Conservation (phyloP, 2,329 filamentous ascomycete genomes). For the Nemania serpens region DNA sequence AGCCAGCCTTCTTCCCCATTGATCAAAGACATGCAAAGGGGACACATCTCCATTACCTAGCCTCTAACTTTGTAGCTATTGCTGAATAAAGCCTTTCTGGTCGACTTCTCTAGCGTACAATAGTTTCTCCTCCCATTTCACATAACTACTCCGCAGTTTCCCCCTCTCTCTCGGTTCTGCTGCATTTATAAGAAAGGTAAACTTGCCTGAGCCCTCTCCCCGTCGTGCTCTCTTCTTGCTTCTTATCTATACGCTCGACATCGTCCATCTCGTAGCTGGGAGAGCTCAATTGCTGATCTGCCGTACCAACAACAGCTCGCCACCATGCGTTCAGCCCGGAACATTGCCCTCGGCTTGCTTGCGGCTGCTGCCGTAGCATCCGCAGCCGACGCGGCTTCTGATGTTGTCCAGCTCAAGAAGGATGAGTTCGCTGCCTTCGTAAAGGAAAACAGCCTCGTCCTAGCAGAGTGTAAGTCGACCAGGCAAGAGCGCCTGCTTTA, state of each 20-base stretch:
- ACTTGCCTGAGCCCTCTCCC: not conserved
- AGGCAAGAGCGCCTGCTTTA: constrained; percentile 24
- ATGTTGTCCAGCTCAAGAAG: constrained; percentile 83
- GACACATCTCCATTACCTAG: constrained; percentile 33
- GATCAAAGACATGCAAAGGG: constrained; percentile 28
- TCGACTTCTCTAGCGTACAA: constrained; percentile 9
- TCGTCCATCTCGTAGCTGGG: not conserved
- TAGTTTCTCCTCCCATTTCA: constrained; percentile 8
- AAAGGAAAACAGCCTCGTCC: constrained; percentile 81
- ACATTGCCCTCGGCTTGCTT: constrained; percentile 57
- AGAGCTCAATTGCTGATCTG: constrained; percentile 14
- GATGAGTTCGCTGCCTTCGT: constrained; percentile 89
- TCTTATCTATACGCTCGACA: not conserved
- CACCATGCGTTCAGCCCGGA: constrained; percentile 40
- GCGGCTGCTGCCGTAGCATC: constrained; percentile 61
- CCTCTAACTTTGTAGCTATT: constrained; percentile 11
- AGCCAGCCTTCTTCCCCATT: constrained; percentile 34
- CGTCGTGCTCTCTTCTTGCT: not conserved
- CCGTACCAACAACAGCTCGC: constrained; percentile 10
- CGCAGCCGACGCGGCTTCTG: constrained; percentile 69
- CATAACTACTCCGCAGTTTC: not conserved
- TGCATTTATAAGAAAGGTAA: constrained; percentile 21
- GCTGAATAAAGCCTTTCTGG: constrained; percentile 24
- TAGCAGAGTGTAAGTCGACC: constrained; percentile 80
- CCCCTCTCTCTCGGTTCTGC: constrained; percentile 11